These are phyloP conservation scores for Dictyostelium intermedium DNA, from an alignment of 78 protist genomes.

Conservation along the genomic window DNA sequence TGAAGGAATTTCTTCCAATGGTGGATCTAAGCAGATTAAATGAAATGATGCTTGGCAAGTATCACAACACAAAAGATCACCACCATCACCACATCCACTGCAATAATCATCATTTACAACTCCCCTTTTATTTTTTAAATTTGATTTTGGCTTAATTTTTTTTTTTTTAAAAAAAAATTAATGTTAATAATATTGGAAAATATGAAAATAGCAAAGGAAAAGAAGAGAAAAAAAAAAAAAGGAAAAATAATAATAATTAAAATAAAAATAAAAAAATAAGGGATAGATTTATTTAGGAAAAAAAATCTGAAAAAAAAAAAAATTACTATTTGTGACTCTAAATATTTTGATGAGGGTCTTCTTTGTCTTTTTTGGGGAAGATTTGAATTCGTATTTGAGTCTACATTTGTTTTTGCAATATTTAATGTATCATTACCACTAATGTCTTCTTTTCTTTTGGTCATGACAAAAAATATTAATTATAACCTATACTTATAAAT, in stretches of 20 bases:
- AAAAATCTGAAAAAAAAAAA: background rate
- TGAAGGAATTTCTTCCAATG: background rate
- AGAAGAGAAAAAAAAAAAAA: too few relatives aligned
- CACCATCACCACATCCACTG: conserved; percentile 59
- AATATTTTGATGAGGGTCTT: background rate
- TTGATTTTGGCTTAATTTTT: background rate
- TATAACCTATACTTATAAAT: background rate
- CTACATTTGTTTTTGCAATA: background rate
- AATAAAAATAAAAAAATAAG: too few relatives aligned
- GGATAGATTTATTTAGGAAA: too few relatives aligned
- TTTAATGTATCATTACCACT: background rate
- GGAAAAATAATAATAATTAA: too few relatives aligned
- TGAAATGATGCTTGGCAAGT: conserved; percentile 61
- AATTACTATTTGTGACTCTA: background rate
- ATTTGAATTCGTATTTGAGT: background rate
- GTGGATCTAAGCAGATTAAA: conserved; percentile 68
- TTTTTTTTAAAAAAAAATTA: too few relatives aligned
- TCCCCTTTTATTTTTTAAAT: conserved; percentile 16
- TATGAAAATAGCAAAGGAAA: background rate
- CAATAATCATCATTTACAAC: conserved; percentile 66
- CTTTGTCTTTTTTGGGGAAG: background rate
- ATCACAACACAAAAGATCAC: conserved; percentile 75
- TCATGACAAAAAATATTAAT: background rate
- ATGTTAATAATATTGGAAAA: too few relatives aligned
- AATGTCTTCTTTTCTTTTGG: background rate